A percentile compares a stretch with the other conserved stretches of the same genome.
phyloP scores from a whole-genome alignment of 495 filamentous ascomycete species.

The Lentithecium fluviatile region DNA sequence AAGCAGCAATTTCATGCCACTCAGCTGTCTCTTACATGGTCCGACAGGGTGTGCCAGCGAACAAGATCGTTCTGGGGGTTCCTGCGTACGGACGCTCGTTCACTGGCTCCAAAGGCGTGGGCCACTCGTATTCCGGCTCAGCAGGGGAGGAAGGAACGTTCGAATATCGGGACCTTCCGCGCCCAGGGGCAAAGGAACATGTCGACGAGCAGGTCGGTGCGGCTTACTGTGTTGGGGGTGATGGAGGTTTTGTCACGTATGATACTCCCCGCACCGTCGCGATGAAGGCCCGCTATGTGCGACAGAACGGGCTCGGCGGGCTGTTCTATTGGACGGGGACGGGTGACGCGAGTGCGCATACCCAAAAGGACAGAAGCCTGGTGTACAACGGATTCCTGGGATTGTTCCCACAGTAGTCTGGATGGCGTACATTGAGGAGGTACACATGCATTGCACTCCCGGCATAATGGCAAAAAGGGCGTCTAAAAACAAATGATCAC shows the following conservation, averaged over 20 bases:
- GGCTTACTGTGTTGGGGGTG: slow-evolving; percentile 74
- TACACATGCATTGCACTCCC: slow-evolving; percentile 3
- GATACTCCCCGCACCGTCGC: slow-evolving; percentile 82
- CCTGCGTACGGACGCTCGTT: slow-evolving; percentile 83
- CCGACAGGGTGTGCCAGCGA: slow-evolving; percentile 63
- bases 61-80: slow-evolving; percentile 77
- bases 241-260: slow-evolving; percentile 85
- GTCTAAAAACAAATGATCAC: neutral
- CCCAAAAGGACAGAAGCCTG: slow-evolving; percentile 56
- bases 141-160: slow-evolving; percentile 81
- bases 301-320: slow-evolving; percentile 71
- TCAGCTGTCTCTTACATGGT: slow-evolving; percentile 66
- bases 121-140: slow-evolving; percentile 60
- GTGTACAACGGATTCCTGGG: slow-evolving; percentile 47
- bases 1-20: slow-evolving; percentile 61
- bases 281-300: slow-evolving; percentile 80
- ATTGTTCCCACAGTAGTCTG: slow-evolving; percentile 29
- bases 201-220: slow-evolving; percentile 68
- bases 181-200: slow-evolving; percentile 65
- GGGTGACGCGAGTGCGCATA: slow-evolving; percentile 58
- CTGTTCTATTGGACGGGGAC: slow-evolving; percentile 93
- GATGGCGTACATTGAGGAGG: neutral
- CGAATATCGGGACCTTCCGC: slow-evolving; percentile 75
- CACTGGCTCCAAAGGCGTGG: slow-evolving; percentile 61
- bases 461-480: too few relatives aligned